Conservation (phyloP, 768 basidiomycete species). For the Collybiopsis confluens region DNA sequence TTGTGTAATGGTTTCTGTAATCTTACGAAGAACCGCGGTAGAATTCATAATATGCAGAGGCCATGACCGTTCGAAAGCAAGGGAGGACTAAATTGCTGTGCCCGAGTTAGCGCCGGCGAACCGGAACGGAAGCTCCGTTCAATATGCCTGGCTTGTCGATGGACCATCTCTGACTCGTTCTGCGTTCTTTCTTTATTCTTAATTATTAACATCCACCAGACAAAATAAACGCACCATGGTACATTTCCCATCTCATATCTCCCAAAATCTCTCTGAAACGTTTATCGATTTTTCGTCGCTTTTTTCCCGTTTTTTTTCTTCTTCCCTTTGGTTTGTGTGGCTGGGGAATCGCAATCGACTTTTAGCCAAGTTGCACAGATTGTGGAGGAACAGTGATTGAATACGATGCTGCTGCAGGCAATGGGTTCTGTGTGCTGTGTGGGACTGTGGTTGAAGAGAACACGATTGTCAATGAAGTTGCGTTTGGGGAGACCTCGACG, state of each 20-base stretch:
- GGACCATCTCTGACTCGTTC: not conserved
- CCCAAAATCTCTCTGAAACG: not conserved
- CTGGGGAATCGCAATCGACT: too few relatives aligned
- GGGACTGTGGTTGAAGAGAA: slow-evolving; percentile 92
- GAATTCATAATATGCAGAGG: slow-evolving; percentile 72
- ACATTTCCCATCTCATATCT: not conserved
- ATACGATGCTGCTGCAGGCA: slow-evolving; percentile 80
- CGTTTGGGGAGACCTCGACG: slow-evolving; percentile 88
- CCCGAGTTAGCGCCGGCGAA: not conserved
- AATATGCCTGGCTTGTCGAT: not conserved
- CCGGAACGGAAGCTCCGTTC: not conserved
- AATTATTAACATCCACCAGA: not conserved
- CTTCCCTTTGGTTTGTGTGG: too few relatives aligned
- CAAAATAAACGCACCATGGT: too few relatives aligned
- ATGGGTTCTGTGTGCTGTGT: slow-evolving; percentile 81
- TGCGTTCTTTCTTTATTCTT: not conserved
- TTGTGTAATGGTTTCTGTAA: too few relatives aligned
- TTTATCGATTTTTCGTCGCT: not conserved
- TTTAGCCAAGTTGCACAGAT: slow-evolving; percentile 69
- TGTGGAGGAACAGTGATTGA: slow-evolving; percentile 84
- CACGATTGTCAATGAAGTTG: slow-evolving; percentile 88
- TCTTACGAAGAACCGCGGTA: slow-evolving; percentile 89
- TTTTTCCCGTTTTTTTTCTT: too few relatives aligned
- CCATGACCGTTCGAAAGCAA: not conserved
- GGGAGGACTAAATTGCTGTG: too few relatives aligned